Conservation (phyloP, 441 rosid species). For the Adansonia rubrostipa region DNA sequence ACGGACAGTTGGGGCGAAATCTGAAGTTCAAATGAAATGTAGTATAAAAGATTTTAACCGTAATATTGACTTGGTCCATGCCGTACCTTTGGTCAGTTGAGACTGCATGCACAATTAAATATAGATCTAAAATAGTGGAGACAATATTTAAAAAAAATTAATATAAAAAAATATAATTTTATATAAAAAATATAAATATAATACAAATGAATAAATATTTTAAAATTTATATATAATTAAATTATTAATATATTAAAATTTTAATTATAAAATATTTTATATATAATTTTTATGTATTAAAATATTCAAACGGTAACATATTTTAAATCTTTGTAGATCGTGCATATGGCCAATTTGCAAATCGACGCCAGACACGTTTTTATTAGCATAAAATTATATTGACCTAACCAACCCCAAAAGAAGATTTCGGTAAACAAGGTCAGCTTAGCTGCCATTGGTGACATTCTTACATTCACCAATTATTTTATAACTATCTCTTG, state of each 20-base stretch:
- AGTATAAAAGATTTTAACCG: neutral
- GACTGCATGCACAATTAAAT: neutral
- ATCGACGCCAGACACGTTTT: neutral
- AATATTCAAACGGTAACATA: too few relatives aligned
- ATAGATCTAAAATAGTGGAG: too few relatives aligned
- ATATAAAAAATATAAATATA: too few relatives aligned
- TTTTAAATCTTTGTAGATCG: neutral
- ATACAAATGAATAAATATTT: too few relatives aligned
- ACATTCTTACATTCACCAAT: neutral
- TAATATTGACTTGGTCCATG: neutral
- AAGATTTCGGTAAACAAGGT: neutral
- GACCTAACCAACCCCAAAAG: neutral
- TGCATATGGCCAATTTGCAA: neutral
- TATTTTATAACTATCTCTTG: neutral
- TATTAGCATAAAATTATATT: neutral
- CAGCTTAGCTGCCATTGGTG: neutral
- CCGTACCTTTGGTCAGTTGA: neutral
- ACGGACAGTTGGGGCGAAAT: too few relatives aligned
- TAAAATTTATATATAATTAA: too few relatives aligned
- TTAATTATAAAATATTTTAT: too few relatives aligned
- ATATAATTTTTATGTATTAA: too few relatives aligned
- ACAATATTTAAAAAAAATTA: too few relatives aligned
- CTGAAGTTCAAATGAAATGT: too few relatives aligned
- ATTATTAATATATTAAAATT: too few relatives aligned
- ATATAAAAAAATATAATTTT: too few relatives aligned